Conservation (phyloP, 345 rosid species). For the Eucalyptus regnans region DNA sequence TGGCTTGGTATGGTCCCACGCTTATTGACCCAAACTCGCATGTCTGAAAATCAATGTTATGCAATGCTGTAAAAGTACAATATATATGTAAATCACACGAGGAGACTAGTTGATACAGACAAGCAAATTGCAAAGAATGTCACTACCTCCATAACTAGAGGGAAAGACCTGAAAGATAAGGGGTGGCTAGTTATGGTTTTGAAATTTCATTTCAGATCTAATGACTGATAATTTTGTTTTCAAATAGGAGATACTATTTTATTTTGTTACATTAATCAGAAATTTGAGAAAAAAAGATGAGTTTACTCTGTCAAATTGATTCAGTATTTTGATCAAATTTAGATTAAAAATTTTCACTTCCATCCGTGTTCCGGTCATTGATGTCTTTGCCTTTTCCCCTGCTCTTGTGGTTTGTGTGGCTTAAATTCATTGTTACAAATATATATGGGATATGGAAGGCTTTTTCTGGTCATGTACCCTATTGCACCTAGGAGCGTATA, state of each 20-base stretch:
- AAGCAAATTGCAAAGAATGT: background rate
- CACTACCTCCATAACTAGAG: background rate
- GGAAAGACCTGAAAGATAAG: background rate
- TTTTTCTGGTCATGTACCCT: background rate
- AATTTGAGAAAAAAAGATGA: background rate
- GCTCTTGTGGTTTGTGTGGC: rapidly evolving
- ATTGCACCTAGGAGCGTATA: background rate
- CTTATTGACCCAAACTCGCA: too few species aligned
- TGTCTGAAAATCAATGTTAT: background rate
- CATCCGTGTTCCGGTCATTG: too few species aligned
- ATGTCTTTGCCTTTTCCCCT: background rate
- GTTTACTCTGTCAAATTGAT: background rate
- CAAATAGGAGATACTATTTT: too few species aligned
- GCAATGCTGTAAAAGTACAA: rapidly evolving
- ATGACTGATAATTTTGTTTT: rapidly evolving
- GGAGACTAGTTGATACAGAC: too few species aligned
- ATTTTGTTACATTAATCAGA: too few species aligned
- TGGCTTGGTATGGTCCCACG: too few species aligned
- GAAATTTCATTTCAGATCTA: background rate
- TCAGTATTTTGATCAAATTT: background rate
- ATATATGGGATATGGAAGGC: background rate
- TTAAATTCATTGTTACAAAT: too few species aligned
- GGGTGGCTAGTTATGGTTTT: background rate
- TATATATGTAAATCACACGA: background rate
- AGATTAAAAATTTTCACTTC: too few species aligned